Evolutionary conservation across 1,139 yeast species (phyloP).

Genomic region (Arxiozyma heterogenica): DNA sequence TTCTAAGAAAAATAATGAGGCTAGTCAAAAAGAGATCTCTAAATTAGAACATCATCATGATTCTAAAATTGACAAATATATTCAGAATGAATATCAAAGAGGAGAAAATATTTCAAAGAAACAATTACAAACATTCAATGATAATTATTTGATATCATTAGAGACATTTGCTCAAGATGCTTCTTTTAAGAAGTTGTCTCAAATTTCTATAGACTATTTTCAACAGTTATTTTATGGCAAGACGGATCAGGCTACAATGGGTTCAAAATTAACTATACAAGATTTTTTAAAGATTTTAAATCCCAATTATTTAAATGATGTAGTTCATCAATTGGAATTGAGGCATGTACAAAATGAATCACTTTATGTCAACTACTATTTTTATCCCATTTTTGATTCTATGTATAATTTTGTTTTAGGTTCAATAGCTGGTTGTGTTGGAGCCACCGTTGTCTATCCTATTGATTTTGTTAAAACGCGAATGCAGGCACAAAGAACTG

Average conservation of each 20-base stretch:
- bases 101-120: slow-evolving; percentile 17
- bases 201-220: slow-evolving; percentile 3
- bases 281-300: slow-evolving; percentile 37
- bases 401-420: slow-evolving; percentile 83
- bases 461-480: slow-evolving; percentile 93
- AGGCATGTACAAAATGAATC: slow-evolving; percentile 22
- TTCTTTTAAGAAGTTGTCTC: slow-evolving; percentile 1
- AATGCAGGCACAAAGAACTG: slow-evolving; percentile 88
- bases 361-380: slow-evolving; percentile 31
- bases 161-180: slow-evolving; percentile 4
- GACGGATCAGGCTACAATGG: slow-evolving; percentile 12
- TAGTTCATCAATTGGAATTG: slow-evolving; percentile 42
- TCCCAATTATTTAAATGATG: slow-evolving; percentile 46
- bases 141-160: slow-evolving; percentile 17
- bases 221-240: slow-evolving; percentile 12
- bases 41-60: slow-evolving; percentile 19
- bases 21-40: slow-evolving; percentile 6
- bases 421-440: slow-evolving; percentile 93
- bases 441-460: slow-evolving; percentile 97
- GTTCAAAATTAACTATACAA: slow-evolving; percentile 30
- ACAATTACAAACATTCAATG: slow-evolving; percentile 28
- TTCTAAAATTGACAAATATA: slow-evolving; percentile 22
- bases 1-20: slow-evolving; percentile 25
- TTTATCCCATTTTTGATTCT: slow-evolving; percentile 64
- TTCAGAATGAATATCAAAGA: slow-evolving; percentile 24